Conservation (phyloP, 1,139 yeast genomes). For the Candida pseudocylindracea region DNA sequence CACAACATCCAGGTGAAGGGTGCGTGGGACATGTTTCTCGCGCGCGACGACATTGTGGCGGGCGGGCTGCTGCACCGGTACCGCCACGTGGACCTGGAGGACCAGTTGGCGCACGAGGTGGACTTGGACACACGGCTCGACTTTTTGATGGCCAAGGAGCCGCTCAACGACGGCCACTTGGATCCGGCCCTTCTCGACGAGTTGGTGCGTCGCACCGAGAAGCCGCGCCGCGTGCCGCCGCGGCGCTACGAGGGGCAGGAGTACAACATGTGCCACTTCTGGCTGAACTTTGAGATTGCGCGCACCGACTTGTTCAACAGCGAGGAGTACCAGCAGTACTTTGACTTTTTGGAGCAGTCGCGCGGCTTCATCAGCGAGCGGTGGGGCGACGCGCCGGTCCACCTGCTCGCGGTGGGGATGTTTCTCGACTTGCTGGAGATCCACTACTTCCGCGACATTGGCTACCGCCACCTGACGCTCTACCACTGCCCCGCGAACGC, state of each 20-base stretch:
- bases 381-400: slow-evolving; percentile 96
- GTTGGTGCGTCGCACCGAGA: slow-evolving; percentile 4
- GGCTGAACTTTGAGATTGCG: slow-evolving; percentile 91
- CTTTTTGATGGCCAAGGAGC: slow-evolving; percentile 6
- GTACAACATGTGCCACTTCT: slow-evolving; percentile 69
- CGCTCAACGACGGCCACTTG: slow-evolving; percentile 5
- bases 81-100: slow-evolving; percentile 4
- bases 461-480: slow-evolving; percentile 58
- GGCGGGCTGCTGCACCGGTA: slow-evolving; percentile 8
- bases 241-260: slow-evolving; percentile 33
- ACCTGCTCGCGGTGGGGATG: slow-evolving; percentile 65
- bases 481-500: slow-evolving; percentile 71
- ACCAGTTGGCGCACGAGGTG: slow-evolving; percentile 9
- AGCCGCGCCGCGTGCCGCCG: slow-evolving; percentile 6
- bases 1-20: slow-evolving; percentile 23
- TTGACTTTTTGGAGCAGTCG: slow-evolving; percentile 36
- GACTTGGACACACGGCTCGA: slow-evolving; percentile 10
- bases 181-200: slow-evolving; percentile 5
- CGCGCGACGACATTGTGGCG: slow-evolving; percentile 8
- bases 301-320: slow-evolving; percentile 50
- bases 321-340: slow-evolving; percentile 38
- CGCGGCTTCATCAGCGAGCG: slow-evolving; percentile 77
- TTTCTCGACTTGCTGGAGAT: slow-evolving; percentile 41
- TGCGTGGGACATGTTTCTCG: slow-evolving; percentile 34
- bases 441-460: slow-evolving; percentile 81